Evolutionary conservation across 2,329 filamentous ascomycete genomes (phyloP), one percentile per base, ranked within the genome.

Genomic region (Fusarium luffae): DNA sequence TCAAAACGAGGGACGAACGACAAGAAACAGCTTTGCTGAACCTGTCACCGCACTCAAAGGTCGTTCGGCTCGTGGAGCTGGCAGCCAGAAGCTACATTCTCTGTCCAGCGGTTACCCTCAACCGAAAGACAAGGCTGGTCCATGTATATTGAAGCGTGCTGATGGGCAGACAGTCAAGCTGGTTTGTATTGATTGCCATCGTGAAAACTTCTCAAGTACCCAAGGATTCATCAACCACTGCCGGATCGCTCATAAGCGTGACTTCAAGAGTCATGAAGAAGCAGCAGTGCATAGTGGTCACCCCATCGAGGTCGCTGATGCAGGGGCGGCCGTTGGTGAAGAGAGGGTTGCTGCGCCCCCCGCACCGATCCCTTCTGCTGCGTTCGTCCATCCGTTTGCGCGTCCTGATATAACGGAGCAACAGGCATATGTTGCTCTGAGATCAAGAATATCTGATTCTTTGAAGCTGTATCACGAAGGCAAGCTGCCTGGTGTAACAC

Each of bases 181-280:
- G 50, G 91, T 97, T 68, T 99, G 96, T 83, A 82, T 92, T 63
- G 92, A 96, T 79, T 98, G 96, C 80, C 87, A 93, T 51, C 88
- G 95, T 69, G 93, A 93, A 78, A 93, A 98, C 79, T 98, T 98
- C 77, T 94, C 92, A 59, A 98, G 94, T 82, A 97, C 94, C 0
- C 96, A 98, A 80, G 96, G 96, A n/a, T 98, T 98, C 81, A 96
- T 99, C 82, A 99, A 99, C 77, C 96, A 99, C 78, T 98, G 95
- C 78, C 93, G 96, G 60, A 98, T 99, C 74, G 94, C 94, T 27
- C 96, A 99, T 81, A 92, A 92, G 77, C 88, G 93, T 63, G 94
- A 97, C 69, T 98, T 94, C 84, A 95, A 97, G 82, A 98, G 93
- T 74, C 96, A 99, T 76, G 95, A 98, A 79, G 93, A 94, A 76